Evolutionary conservation across 2,329 filamentous ascomycete genomes (phyloP), one percentile per base, ranked within the genome.

Genomic region (Neocucurbitaria cava): DNA sequence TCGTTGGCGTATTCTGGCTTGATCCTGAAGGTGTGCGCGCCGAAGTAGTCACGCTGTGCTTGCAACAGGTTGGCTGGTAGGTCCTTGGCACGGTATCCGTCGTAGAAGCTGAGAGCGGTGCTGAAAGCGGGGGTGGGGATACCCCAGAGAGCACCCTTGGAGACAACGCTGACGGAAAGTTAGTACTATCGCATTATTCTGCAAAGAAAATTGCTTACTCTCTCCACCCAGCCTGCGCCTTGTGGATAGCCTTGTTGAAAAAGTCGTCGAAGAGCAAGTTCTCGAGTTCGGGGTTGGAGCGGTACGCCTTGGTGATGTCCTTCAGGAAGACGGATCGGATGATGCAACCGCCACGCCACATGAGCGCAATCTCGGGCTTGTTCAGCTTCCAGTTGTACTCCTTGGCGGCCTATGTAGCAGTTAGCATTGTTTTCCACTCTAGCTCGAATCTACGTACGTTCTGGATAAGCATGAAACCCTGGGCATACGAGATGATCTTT

Each of bases 391-490:
- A 99, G 70, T 82, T 81, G 84, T 96, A 99, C 80, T 98, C 91
- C 81, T 89, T 92, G 80, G 94, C 95, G 70, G 95, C 94, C 91
- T 95, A 68, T 54, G 47, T 7, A 24, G 17, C 33, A 33, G 41
- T 68, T 54, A 56, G 58, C 42, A 39, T 11, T 11, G 48, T 20
- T 23, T 20, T 38, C 20, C 11, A 8, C 1, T 11, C 18, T 7
- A 17, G 10, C 3, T 8, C 30, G 36, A 26, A 18, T 5, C 20
- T 21, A 79, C 87, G 80, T 81, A 93, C 92, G 82, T 96, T 90
- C 84, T 98, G 94, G 87, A 99, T 98, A 76, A 99, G 87, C 94
- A 98, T 98, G 87, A 99, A 99, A 77, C 95, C 95, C 83, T 99
- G 95, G 65, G 95, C 92, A 78, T 99, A 99, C 18, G 95, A 99